Conservation (phyloP, 768 basidiomycete genomes). For the Mycena leptocephala region DNA sequence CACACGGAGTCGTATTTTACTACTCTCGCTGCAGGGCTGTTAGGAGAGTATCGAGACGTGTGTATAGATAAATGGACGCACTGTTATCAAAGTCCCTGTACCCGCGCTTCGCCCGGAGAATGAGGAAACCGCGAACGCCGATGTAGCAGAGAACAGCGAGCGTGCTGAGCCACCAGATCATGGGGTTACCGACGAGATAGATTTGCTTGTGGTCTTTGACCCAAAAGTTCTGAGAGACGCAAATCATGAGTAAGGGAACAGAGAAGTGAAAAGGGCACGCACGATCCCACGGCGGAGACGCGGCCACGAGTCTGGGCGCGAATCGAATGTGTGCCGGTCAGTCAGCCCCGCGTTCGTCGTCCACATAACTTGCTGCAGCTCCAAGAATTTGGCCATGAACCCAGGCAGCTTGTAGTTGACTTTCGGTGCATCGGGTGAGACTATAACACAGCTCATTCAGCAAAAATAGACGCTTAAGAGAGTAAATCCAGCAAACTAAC, state of each 20-base stretch:
- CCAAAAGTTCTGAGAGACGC: slow-evolving; percentile 89
- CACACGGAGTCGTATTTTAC: slow-evolving; percentile 94
- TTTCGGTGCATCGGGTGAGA: slow-evolving; percentile 78
- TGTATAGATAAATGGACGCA: slow-evolving; percentile 57
- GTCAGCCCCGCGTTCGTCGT: slow-evolving; percentile 96
- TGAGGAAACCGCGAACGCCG: slow-evolving; percentile 80
- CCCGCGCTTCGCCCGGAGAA: slow-evolving; percentile 93
- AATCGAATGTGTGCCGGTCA: slow-evolving; percentile 95
- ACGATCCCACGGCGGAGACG: slow-evolving; percentile 93
- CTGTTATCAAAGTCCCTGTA: slow-evolving; percentile 94
- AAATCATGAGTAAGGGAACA: slow-evolving; percentile 13
- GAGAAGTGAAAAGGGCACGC: slow-evolving; percentile 49
- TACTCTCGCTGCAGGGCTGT: slow-evolving; percentile 75
- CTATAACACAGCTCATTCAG: slow-evolving; percentile 56
- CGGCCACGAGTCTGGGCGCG: slow-evolving; percentile 95
- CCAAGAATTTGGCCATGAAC: slow-evolving; percentile 92
- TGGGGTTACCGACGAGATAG: slow-evolving; percentile 95
- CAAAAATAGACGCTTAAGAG: not conserved
- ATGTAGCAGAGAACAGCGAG: slow-evolving; percentile 80
- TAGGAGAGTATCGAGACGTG: not conserved
- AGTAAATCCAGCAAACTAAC: slow-evolving; percentile 52
- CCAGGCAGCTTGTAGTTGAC: slow-evolving; percentile 94
- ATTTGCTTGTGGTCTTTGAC: slow-evolving; percentile 97
- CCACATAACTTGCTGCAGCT: slow-evolving; percentile 97
- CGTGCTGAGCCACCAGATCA: slow-evolving; percentile 93